These are phyloP conservation scores for Ustilago tritici DNA, from an alignment of 1,284 basidiomycete genomes.

Conservation along the genomic window DNA sequence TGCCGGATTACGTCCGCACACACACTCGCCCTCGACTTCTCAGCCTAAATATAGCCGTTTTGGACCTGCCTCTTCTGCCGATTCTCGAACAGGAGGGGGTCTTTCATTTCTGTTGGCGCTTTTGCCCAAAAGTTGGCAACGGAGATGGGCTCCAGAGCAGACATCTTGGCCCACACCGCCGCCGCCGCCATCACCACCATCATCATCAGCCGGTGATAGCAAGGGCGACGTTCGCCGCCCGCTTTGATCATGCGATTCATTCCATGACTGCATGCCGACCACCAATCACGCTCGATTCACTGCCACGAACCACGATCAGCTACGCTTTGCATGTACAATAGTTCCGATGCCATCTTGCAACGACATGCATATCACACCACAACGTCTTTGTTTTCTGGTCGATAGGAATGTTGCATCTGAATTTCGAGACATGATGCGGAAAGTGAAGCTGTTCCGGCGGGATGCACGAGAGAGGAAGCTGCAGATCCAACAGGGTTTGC, in stretches of 20 bases:
- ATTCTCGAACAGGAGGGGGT: conserved; percentile 14
- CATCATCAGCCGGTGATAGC: neutral
- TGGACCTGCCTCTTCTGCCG: conserved; percentile 42
- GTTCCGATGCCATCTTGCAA: neutral
- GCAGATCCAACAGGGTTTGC: neutral
- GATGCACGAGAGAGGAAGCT: neutral
- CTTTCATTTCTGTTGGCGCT: conserved; percentile 23
- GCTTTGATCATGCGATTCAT: neutral
- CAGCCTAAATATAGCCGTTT: conserved; percentile 30
- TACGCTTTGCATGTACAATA: conserved; percentile 7
- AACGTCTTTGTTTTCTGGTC: neutral
- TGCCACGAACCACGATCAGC: neutral
- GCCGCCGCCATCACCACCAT: neutral
- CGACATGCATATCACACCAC: neutral
- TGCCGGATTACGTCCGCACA: conserved; percentile 16
- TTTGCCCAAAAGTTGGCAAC: conserved; percentile 46
- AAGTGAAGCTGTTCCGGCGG: neutral
- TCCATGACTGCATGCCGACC: neutral
- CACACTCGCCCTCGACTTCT: conserved; percentile 15
- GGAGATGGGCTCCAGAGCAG: conserved; percentile 17
- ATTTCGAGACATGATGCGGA: neutral
- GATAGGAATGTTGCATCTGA: neutral
- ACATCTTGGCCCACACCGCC: neutral
- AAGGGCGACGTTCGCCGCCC: neutral
- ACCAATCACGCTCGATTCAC: neutral